These are phyloP conservation scores for Sesbania bispinosa DNA, from an alignment of 306 rosid species.

Conservation along the genomic window DNA sequence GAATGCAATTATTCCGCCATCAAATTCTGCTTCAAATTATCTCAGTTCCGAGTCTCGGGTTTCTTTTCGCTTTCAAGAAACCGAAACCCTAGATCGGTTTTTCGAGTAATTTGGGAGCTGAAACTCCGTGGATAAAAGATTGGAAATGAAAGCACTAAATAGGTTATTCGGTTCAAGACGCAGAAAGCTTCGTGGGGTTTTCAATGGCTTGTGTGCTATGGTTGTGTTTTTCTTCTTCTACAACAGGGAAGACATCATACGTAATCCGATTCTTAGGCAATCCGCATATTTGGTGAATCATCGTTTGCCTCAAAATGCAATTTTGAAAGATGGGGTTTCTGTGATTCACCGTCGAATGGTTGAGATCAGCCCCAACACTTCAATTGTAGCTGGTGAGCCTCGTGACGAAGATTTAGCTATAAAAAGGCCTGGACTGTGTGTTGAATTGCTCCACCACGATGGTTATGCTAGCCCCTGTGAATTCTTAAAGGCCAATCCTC, in stretches of 20 bases:
- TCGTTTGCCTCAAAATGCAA: constrained; percentile 22
- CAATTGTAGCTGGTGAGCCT: constrained; percentile 19
- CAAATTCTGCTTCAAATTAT: constrained; percentile 12
- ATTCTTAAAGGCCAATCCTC: constrained; percentile 70
- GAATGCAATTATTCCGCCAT: background rate
- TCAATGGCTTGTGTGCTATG: constrained; percentile 36
- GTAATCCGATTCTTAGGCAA: constrained; percentile 42
- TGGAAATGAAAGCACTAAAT: constrained; percentile 32
- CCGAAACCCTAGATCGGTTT: constrained; percentile 35
- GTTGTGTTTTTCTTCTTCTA: constrained; percentile 46
- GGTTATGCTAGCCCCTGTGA: constrained; percentile 64
- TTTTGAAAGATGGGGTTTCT: constrained; percentile 21
- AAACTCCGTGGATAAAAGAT: background rate
- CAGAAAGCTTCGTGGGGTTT: constrained; percentile 32
- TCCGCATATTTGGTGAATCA: constrained; percentile 20
- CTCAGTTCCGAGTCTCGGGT: background rate
- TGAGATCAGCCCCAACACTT: constrained; percentile 27
- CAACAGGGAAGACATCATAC: constrained; percentile 38
- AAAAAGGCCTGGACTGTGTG: constrained; percentile 38
- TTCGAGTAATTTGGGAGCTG: background rate
- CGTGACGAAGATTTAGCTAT: constrained; percentile 15
- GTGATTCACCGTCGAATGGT: constrained; percentile 39
- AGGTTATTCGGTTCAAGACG: constrained; percentile 26
- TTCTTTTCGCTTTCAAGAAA: constrained; percentile 3
- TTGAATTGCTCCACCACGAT: constrained; percentile 46